phyloP scores from a whole-genome alignment of 2,329 filamentous ascomycete genomes.

The Pestalotiopsis sp. region DNA sequence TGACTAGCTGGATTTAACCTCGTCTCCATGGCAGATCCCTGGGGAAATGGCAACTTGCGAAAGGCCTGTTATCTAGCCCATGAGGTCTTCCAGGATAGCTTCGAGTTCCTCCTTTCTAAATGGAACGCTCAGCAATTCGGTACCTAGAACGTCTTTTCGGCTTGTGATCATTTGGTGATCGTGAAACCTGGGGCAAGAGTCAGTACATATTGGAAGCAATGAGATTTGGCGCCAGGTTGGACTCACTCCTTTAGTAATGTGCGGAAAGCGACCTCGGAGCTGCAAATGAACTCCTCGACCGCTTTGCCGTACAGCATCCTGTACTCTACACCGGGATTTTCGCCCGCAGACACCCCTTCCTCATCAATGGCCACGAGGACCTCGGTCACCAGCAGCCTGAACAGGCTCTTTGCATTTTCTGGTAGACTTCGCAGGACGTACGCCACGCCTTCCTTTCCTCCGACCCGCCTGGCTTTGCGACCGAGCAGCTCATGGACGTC shows the following conservation, averaged over 20 bases:
- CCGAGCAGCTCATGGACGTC: conserved; percentile 88
- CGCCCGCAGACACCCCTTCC: conserved; percentile 52
- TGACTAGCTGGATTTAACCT: not conserved
- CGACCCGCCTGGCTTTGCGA: conserved; percentile 75
- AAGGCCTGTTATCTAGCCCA: conserved; percentile 33
- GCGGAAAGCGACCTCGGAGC: conserved; percentile 92
- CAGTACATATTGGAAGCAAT: conserved; percentile 24
- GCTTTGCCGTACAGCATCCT: conserved; percentile 92
- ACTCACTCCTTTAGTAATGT: conserved; percentile 88
- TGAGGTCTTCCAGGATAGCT: conserved; percentile 78
- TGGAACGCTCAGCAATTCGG: conserved; percentile 82
- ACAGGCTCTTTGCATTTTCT: conserved; percentile 88
- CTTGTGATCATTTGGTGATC: conserved; percentile 98
- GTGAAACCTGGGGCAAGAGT: conserved; percentile 66
- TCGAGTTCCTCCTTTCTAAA: conserved; percentile 89
- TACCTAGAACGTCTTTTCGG: conserved; percentile 81
- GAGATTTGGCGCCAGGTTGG: not conserved
- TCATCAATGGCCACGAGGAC: conserved; percentile 73
- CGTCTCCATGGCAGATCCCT: not conserved
- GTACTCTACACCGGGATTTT: conserved; percentile 81
- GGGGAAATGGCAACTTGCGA: not conserved
- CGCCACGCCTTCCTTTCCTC: conserved; percentile 87
- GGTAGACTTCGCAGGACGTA: conserved; percentile 90
- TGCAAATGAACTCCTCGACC: conserved; percentile 95
- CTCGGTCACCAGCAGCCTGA: conserved; percentile 82